Conservation (phyloP, 2,329 filamentous ascomycete species). For the Arachnomyces sp. region DNA sequence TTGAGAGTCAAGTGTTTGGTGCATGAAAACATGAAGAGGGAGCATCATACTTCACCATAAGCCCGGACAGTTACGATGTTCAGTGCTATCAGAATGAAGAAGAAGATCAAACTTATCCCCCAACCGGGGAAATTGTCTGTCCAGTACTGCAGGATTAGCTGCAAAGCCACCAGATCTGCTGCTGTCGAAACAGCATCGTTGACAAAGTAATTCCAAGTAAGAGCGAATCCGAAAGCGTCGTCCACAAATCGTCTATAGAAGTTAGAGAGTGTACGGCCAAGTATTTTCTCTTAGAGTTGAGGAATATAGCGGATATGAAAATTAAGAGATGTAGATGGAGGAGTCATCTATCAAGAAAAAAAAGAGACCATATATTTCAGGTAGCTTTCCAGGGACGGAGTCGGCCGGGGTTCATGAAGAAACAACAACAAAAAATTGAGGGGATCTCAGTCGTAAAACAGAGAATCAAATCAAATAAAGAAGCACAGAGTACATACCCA, state of each 20-base stretch:
- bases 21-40: too few species aligned
- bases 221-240: slow-evolving; percentile 37
- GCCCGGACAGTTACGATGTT: slow-evolving; percentile 46
- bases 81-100: slow-evolving; percentile 46
- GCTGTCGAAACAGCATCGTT: slow-evolving; percentile 57
- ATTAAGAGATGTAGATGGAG: too few species aligned
- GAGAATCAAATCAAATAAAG: too few species aligned
- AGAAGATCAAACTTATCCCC: slow-evolving; percentile 56
- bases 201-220: slow-evolving; percentile 51
- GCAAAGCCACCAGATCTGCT: slow-evolving; percentile 53
- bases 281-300: slow-evolving; percentile 4
- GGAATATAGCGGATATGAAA: background rate
- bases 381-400: too few species aligned
- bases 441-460: too few species aligned
- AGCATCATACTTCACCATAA: slow-evolving; percentile 48
- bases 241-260: slow-evolving; percentile 34
- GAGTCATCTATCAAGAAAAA: too few species aligned
- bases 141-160: slow-evolving; percentile 56
- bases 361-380: too few species aligned
- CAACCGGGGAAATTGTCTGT: slow-evolving; percentile 56
- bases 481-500: slow-evolving; percentile 27
- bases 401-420: background rate
- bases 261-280: slow-evolving; percentile 1
- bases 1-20: too few species aligned
- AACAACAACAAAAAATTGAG: background rate